Evolutionary conservation across 2,329 filamentous ascomycete genomes (phyloP).

Genomic region (Fusarium zealandicum): DNA sequence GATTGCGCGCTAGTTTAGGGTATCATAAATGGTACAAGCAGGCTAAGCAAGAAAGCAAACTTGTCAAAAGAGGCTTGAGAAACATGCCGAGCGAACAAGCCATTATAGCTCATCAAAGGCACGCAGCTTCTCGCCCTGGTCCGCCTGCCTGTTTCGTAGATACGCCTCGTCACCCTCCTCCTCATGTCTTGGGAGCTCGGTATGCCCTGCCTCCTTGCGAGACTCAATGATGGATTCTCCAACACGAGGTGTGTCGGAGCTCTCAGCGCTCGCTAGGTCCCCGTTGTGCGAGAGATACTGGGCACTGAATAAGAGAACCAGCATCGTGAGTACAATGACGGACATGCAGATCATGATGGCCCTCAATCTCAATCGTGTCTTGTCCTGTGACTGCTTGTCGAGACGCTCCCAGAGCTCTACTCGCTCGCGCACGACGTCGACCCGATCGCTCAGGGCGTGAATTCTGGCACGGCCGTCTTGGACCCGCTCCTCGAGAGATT

Average conservation of each 20-base stretch:
- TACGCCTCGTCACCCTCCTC: constrained; percentile 35
- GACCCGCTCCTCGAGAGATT: constrained; percentile 68
- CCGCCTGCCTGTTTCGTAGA: constrained; percentile 38
- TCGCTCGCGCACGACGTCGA: constrained; percentile 68
- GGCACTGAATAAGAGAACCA: constrained; percentile 51
- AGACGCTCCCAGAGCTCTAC: constrained; percentile 73
- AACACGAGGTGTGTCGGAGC: constrained; percentile 16
- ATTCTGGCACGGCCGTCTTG: constrained; percentile 66
- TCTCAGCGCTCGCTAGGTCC: constrained; percentile 12
- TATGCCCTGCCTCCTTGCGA: constrained; percentile 34
- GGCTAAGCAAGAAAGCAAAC: constrained; percentile 9
- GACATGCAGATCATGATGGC: constrained; percentile 68
- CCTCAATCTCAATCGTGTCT: constrained; percentile 67
- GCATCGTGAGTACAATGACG: constrained; percentile 55
- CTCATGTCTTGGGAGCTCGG: constrained; percentile 29
- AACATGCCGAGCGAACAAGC: constrained; percentile 3
- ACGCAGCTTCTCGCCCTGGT: constrained; percentile 49
- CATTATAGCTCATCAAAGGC: constrained; percentile 57
- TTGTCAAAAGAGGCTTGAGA: constrained; percentile 3
- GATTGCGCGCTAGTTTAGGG: constrained; percentile 19
- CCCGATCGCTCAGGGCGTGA: constrained; percentile 64
- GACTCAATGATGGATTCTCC: constrained; percentile 37
- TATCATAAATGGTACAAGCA: constrained; percentile 25
- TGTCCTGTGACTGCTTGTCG: constrained; percentile 73
- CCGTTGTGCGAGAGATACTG: constrained; percentile 33